Conservation (phyloP, 2,329 filamentous ascomycete species). For the Aaosphaeria pasadenensis region DNA sequence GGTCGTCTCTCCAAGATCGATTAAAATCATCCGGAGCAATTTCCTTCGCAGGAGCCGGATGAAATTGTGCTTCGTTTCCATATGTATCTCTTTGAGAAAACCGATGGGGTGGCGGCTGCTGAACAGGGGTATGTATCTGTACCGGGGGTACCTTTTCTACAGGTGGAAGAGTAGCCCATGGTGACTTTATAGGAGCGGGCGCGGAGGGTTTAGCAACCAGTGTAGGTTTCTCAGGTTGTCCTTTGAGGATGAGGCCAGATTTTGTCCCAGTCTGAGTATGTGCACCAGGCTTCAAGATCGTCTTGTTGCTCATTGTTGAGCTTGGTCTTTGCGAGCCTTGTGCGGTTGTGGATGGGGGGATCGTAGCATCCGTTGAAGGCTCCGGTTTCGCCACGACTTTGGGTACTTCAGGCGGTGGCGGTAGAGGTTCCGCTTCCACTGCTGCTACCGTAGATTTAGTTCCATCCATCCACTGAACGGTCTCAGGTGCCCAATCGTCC, state of each 20-base stretch:
- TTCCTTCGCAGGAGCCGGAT: conserved; percentile 64
- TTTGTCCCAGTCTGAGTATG: conserved; percentile 35
- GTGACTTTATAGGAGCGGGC: conserved; percentile 76
- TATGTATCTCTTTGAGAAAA: conserved; percentile 56
- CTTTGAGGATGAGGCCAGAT: conserved; percentile 62
- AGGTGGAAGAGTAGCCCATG: conserved; percentile 84
- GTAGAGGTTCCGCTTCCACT: conserved; percentile 39
- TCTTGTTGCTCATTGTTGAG: conserved; percentile 42
- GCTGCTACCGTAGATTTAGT: conserved; percentile 75
- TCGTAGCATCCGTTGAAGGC: conserved; percentile 39
- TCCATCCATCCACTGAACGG: conserved; percentile 84
- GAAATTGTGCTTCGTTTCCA: conserved; percentile 53
- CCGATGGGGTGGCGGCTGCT: conserved; percentile 45
- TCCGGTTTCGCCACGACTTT: conserved; percentile 12
- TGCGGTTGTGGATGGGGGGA: conserved; percentile 19
- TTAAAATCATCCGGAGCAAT: conserved; percentile 94
- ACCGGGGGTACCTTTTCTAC: conserved; percentile 77
- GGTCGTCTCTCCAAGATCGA: conserved; percentile 75
- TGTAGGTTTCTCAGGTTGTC: conserved; percentile 67
- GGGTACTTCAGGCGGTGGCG: conserved; percentile 21
- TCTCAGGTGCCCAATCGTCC: conserved; percentile 81
- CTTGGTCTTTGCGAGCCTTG: conserved; percentile 33
- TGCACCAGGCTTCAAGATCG: conserved; percentile 49
- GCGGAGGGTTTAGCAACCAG: conserved; percentile 70
- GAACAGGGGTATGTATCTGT: conserved; percentile 53